Evolutionary conservation across 208 protist species (phyloP), one percentile per base, ranked within the genome.

Genomic region (Wallacemonas collosoma): DNA sequence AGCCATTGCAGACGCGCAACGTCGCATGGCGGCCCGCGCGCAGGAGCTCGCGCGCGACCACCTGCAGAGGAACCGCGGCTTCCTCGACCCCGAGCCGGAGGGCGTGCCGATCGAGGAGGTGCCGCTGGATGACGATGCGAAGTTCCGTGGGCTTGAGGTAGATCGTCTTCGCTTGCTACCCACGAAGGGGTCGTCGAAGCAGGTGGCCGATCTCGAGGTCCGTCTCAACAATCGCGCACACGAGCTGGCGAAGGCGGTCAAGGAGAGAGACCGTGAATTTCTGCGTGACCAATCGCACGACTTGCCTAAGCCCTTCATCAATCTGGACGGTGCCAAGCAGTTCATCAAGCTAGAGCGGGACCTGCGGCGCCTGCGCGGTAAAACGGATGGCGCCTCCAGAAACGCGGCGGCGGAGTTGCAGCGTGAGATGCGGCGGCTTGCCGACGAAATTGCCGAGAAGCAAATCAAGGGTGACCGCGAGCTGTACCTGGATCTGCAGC

Each of bases 1-100:
- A 9, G 76, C 75, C 12, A 80, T 91, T 36, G 64, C 68, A 7
- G 82, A 89, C 43, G 57, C 73, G 38, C 53, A 86, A 55, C 72
- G 79, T 1, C 74, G 69, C 38, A 82, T 95, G 76, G 86, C 86
- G 60, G 77, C 81, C 14, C 81, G 86, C 35, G 83, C 77, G 0
- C 78, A 80, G 14, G 84, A 88, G 64, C 56, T 95, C 26, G 91
- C 91, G 1, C 72, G 71, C 72, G 84, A 83, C 3, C 80, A 82
- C 40, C 71, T 93, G n/a, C 55, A 68, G 35, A 63, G 58, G n/a
- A 86, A 81, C 69, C 81, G 87, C 55, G 82, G 48, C 60, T 90
- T 87, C 72, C 80, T 95, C 15, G 84, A 93, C 63, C 80, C 78
- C n/a, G 78, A 87, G 66, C 90, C 86, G 44, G 86, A 92, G 62